phyloP scores from a whole-genome alignment of 2,329 filamentous ascomycete species.

The Fusarium sp. region DNA sequence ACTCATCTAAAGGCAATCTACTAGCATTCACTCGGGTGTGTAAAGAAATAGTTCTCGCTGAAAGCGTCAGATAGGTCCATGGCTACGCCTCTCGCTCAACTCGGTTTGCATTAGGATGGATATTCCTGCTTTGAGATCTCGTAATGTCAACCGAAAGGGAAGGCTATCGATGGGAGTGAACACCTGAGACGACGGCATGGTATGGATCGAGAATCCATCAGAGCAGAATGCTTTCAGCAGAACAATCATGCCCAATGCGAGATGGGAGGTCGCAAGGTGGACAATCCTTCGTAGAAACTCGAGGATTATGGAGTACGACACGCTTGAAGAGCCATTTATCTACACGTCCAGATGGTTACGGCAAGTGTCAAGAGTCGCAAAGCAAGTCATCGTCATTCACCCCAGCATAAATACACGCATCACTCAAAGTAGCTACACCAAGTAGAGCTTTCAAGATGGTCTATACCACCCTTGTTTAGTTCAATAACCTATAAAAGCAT shows the following conservation, averaged over 20 bases:
- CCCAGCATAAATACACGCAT: neutral
- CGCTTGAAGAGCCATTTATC: neutral
- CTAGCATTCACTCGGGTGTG: neutral
- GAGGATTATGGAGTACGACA: neutral
- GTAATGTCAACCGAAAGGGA: neutral
- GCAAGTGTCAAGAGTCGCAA: neutral
- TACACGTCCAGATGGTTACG: neutral
- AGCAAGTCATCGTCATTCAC: neutral
- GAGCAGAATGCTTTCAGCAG: neutral
- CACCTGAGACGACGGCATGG: neutral
- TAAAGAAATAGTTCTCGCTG: neutral
- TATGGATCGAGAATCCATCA: neutral
- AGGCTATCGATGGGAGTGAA: neutral
- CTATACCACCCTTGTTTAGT: constrained; percentile 30
- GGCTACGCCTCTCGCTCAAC: neutral
- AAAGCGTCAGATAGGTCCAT: neutral
- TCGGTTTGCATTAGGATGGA: neutral
- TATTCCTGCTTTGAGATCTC: neutral
- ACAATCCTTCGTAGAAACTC: neutral
- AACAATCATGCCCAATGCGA: neutral
- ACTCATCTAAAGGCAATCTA: neutral
- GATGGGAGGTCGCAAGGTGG: neutral
- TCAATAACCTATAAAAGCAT: constrained; percentile 29
- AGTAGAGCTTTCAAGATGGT: constrained; percentile 26
- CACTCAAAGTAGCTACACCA: neutral